phyloP scores from a whole-genome alignment of 2,329 filamentous ascomycete genomes.

The Exophiala oligosperma region DNA sequence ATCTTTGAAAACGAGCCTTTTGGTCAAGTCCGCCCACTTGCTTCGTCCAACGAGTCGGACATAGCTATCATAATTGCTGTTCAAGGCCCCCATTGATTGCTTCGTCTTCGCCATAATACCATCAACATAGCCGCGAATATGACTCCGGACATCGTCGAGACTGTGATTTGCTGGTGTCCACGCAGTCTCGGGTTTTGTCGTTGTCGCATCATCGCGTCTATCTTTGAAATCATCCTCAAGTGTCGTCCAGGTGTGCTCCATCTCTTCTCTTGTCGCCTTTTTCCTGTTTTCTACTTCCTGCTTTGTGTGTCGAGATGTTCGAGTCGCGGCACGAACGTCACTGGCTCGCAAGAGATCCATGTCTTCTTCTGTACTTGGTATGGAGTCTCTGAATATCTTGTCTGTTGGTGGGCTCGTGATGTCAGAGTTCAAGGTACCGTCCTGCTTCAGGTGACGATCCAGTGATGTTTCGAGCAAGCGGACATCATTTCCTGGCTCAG shows the following conservation, averaged over 20 bases:
- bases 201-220: background rate
- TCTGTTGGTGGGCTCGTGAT: background rate
- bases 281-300: constrained; percentile 26
- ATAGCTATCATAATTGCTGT: constrained; percentile 23
- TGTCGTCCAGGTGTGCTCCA: constrained; percentile 29
- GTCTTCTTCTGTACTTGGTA: constrained; percentile 26
- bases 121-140: constrained; percentile 25
- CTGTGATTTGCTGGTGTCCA: constrained; percentile 1
- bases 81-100: constrained; percentile 20
- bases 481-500: background rate
- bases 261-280: constrained; percentile 19
- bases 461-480: constrained; percentile 12
- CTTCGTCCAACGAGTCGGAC: background rate
- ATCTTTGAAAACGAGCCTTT: constrained; percentile 22
- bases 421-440: background rate
- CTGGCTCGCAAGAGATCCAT: constrained; percentile 37
- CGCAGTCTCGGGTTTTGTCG: background rate
- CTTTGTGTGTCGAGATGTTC: constrained; percentile 24
- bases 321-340: constrained; percentile 38
- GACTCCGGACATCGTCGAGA: constrained; percentile 23
- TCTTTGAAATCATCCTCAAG: constrained; percentile 12
- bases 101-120: constrained; percentile 30
- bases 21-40: constrained; percentile 13
- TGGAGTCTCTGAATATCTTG: background rate
- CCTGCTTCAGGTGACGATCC: constrained; percentile 12